Base-by-base conservation (phyloP, 2,329 filamentous ascomycete species). In the Trichoderma gracile region DNA sequence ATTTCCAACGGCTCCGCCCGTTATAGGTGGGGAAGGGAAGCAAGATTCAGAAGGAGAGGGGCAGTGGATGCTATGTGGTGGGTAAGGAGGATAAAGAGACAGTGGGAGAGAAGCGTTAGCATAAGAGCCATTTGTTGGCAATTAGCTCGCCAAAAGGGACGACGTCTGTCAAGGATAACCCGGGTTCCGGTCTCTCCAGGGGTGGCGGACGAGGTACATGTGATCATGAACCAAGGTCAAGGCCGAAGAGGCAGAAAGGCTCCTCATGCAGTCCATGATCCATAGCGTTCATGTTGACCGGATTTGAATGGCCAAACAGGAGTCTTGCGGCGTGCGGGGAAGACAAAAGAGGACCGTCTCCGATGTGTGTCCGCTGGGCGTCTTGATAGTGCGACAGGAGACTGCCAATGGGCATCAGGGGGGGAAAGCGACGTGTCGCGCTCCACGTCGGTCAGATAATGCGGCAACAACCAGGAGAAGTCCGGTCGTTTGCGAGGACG, bases 311-410 rank as follows among this genome's bases (percentile, higher is more conserved):
- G 30, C 45, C 14, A 33, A 56, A 46, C 49, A 55, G 21, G 46
- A 45, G 43, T 47, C 56, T 55, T 65, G 56, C 7, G 33, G 49
- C 47, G 63, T 60, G 63, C 49, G 63, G 63, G 49, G 63, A 60
- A 53, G 27, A 40, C 19, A 30, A 55, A 54, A 43, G 43, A 65
- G 53, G 42, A 65, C 46, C 43, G 40, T 42, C 25, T 55, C 50
- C 49, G 49, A 40, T 53, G 56, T 46, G 57, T 65, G 56, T 38
- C 19, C 60, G 55, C 50, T 54, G 63, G 56, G 55, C 55, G 55
- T 60, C 63, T 55, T 38, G 56, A 30, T 45, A 52, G 54, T 52
- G 55, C 43, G 50, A 30, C 42, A 14, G 45, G 47, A 50, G 47
- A n/a, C 49, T 58, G 47, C 40, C 54, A 53, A 54, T 53, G 54